A percentile compares a stretch with the other conserved stretches of the same genome.
Conservation (phyloP, 345 rosid species). For the Lepidium africanum region DNA sequence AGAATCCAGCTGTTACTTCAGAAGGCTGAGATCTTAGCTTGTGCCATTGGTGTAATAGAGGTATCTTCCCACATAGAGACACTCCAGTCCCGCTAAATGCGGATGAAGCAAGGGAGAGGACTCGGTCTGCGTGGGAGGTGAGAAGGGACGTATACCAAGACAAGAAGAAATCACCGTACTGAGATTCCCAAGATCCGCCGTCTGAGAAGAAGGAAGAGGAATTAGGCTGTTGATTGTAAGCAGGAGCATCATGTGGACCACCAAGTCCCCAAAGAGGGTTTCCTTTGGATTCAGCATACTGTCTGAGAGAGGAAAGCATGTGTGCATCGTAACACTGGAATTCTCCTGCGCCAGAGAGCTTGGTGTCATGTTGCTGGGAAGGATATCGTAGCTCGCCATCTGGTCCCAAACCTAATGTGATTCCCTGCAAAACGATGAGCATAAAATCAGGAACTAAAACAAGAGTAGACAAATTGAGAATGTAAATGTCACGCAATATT, state of each 20-base stretch:
- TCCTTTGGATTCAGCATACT: constrained; percentile 58
- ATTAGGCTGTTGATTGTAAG: constrained; percentile 44
- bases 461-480: background rate
- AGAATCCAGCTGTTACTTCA: constrained; percentile 79
- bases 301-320: constrained; percentile 68
- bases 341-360: constrained; percentile 45
- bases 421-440: constrained; percentile 45
- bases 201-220: constrained; percentile 60
- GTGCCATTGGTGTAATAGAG: constrained; percentile 68
- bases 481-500: background rate
- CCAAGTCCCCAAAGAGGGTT: constrained; percentile 85
- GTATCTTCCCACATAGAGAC: constrained; percentile 50
- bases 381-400: constrained; percentile 86
- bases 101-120: constrained; percentile 61
- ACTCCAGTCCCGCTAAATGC: constrained; percentile 36
- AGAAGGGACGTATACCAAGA: constrained; percentile 80
- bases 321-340: constrained; percentile 82
- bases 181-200: constrained; percentile 81
- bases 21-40: constrained; percentile 58
- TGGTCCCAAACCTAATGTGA: constrained; percentile 83
- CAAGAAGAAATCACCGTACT: constrained; percentile 80
- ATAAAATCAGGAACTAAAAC: background rate
- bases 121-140: constrained; percentile 55
- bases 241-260: constrained; percentile 88
- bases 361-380: constrained; percentile 35